Base-by-base conservation (phyloP, 495 filamentous ascomycete species). In the Talaromyces stipitatus region DNA sequence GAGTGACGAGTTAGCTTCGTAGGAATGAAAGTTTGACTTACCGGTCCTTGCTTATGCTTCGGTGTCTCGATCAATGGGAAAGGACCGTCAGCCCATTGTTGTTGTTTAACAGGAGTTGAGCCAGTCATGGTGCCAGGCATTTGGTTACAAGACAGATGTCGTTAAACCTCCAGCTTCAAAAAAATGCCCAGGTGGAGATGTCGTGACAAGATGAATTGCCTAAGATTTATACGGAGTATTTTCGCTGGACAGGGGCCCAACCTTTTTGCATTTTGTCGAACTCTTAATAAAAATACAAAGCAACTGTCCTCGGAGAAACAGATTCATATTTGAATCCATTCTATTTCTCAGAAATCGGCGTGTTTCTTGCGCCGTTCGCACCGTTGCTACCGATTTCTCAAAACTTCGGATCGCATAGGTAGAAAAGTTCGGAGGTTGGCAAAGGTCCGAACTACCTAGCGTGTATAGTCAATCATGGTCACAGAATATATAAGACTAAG, bases 381-480 rank as follows among this genome's bases (percentile, higher is more conserved):
- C 50, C 50, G 50, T 22, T 32, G 30, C 28, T 54, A 36, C 51
- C 51, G 51, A 54, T 14, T 54, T 24, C 12, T 41, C 29, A 36
- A 18, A 48, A 26, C 8, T 11, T 52, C 50, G 50, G 14, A 29
- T 32, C 18, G 20, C 12, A 50, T 32, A 32, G 20, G 16, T 14
- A 32, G 27, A 28, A 51, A 29, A 38, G 20, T 23, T 54, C 18
- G 18, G 51, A 36, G 29, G 51, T 16, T 54, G 22, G 51, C 9
- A 3, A 38, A 54, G 18, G 12, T 54, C 51, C 51, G 51, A 54
- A 54, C 20, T 54, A 54, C 51, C 51, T 54, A 54, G 51, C 51
- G 51, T 54, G 51, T 23, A 54, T n/a, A 36, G 45, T 11, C 9
- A 2, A 26, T n/a, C 3, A 12, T 5, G 24, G 11, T 26, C 24